These are phyloP conservation scores for Colletotrichum gloeosporioides DNA, from an alignment of 2,329 filamentous ascomycete species.

Conservation along the genomic window DNA sequence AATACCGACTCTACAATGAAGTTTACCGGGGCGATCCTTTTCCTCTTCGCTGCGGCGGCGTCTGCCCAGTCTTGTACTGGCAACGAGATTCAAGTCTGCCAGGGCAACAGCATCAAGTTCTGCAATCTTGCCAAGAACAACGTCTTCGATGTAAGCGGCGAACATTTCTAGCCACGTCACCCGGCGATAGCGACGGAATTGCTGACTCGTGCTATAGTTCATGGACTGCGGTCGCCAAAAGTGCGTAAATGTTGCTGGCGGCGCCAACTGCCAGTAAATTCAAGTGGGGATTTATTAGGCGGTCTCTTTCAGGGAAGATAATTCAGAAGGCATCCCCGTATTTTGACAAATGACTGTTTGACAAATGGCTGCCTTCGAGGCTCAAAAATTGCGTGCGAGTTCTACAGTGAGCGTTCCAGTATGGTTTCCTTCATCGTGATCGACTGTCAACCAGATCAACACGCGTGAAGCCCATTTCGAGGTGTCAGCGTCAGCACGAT, in stretches of 20 bases:
- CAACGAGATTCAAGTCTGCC: not conserved
- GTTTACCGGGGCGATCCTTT: not conserved
- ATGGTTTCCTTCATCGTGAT: not conserved
- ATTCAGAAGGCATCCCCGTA: accelerated
- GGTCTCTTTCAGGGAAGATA: not conserved
- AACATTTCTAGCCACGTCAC: not conserved
- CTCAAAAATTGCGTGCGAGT: accelerated
- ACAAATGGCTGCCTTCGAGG: not conserved
- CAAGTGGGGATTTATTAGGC: not conserved
- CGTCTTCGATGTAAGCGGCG: not conserved
- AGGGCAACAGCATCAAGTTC: conserved; percentile 1
- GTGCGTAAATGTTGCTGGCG: not conserved
- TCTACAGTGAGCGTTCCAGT: not conserved
- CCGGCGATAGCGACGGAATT: accelerated
- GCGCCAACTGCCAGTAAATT: not conserved
- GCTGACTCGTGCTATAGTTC: not conserved
- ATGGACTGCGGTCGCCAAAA: not conserved
- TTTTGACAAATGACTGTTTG: not conserved
- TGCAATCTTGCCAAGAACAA: not conserved
- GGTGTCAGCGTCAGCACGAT: not conserved
- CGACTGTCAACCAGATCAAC: accelerated
- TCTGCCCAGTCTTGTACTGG: not conserved
- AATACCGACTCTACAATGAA: not conserved
- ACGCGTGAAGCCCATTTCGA: not conserved
- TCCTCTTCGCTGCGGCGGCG: not conserved